phyloP scores from a whole-genome alignment of 441 rosid species.

The Capsella rubella region DNA sequence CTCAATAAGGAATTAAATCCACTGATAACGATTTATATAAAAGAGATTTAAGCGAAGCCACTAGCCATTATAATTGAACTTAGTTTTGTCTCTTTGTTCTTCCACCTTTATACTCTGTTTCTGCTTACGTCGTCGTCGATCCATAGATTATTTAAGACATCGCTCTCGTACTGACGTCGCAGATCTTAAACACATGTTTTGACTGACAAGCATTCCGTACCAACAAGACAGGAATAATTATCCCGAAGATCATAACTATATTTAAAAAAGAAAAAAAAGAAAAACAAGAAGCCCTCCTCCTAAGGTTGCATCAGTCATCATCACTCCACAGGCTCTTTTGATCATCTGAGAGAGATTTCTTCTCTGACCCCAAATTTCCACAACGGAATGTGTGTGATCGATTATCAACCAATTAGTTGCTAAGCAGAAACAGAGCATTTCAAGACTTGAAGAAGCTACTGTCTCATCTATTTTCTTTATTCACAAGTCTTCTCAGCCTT shows the following conservation, averaged over 20 bases:
- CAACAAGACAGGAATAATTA: conserved; percentile 11
- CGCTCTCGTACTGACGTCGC: conserved; percentile 6
- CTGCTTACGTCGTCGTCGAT: conserved; percentile 21
- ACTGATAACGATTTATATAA: neutral
- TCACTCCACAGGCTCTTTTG: conserved; percentile 24
- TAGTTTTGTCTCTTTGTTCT: conserved; percentile 35
- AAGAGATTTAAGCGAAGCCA: neutral
- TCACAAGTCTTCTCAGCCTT: conserved; percentile 38
- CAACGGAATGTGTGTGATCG: neutral
- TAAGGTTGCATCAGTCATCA: conserved; percentile 2
- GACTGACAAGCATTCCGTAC: conserved; percentile 12
- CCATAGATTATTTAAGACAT: conserved; percentile 13
- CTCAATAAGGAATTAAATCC: neutral
- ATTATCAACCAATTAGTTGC: conserved; percentile 4
- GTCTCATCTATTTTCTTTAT: conserved; percentile 26
- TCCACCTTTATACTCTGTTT: neutral
- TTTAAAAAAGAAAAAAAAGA: neutral
- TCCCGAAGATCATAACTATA: neutral
- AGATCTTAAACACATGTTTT: conserved; percentile 20
- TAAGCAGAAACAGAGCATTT: conserved; percentile 9
- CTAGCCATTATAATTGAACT: conserved; percentile 29
- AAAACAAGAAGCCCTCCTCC: conserved; percentile 12
- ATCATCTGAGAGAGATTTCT: conserved; percentile 1
- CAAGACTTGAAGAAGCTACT: conserved; percentile 6
- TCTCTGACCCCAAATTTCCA: conserved; percentile 8